Evolutionary conservation across 225 moss, liverwort and hornwort genomes (phyloP), one percentile per base, ranked within the genome.

Genomic region (Lunularia cruciata): DNA sequence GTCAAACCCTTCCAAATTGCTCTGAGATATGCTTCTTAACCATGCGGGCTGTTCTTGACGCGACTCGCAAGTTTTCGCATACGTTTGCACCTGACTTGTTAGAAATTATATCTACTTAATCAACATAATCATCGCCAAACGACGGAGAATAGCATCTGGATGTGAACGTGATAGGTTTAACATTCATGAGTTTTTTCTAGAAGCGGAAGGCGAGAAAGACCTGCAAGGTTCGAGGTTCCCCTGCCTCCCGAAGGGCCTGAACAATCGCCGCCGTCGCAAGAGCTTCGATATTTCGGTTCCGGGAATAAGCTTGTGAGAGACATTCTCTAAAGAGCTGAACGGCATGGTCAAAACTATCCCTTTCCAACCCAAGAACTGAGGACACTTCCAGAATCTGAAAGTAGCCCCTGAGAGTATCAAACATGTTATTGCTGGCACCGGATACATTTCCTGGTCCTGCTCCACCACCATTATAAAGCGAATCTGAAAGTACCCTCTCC

Each of bases 191-290:
- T 43, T 43, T 15, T 43, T 7, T 15, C 9, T 15, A 43, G 12
- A 43, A 43, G 43, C 7, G 43, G n/a, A n/a, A n/a, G n/a, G n/a
- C n/a, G n/a, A 10, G 3, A 15, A 40, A 58, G 32, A 82, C 86
- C 86, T 86, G 86, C 27, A 86, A 60, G 5, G 86, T 83, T n/a
- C 83, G 83, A 47, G 83, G 81, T 46, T 86, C 86, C 60, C 81
- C 76, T 16, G 76, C 83, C 47, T 83, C 86, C 23, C 81, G 73
- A 33, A 76, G 73, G 40, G 86, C 86, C 74, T 86, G 86, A 14
- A 81, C 81, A 26, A 86, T 77, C 25, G 86, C 83, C 7, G 86
- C 86, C 16, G 81, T 81, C 31, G 86, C 86, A 6, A 86, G 73
- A 10, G 86, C 86, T 75, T 86, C 86, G 36, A 83, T 79, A 38